Base-by-base conservation (phyloP, 805 yeast species). In the Schwanniomyces polymorphus region DNA sequence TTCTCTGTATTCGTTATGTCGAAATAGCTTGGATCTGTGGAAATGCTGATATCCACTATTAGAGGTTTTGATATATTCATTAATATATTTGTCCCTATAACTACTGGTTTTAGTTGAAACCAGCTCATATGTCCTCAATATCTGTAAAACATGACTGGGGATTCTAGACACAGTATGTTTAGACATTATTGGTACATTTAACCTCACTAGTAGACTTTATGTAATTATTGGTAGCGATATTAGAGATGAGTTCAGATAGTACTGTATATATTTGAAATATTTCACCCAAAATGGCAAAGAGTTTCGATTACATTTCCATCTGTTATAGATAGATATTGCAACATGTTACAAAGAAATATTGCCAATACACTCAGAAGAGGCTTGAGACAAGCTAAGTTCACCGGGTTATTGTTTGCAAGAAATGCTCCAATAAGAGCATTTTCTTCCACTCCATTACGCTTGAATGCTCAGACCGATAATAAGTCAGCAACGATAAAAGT, bases 401-500 rank as follows among this genome's bases (percentile, higher is more conserved):
- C 12, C 7, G 35, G 35, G 8, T 8, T 16, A 7, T 31, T 31
- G 7, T 6, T 10, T 12, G 3, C 35, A 3, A 31, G 35, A 31
- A 14, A 14, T 17, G 35, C 9, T 7, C 35, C 35, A 14, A 16
- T 31, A 3, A 31, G 35, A 16, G 21, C 35, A 31, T 31, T 31
- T 31, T 7, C 18, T 3, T 14, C 35, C 21, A 31, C 35, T 7
- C 21, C 35, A 16, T 31, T 31, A 10, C 21, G 35, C 21, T 31
- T 16, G 10, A 21, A 31, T 31, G 14, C 35, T 18, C 25, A 38
- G 26, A 44, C 29, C 27, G 23, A 33, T 10, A 17, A 29, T 31
- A 47, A 44, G 7, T 38, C 47, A n/a, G 59, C 57, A 5, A 35
- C 50, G 4, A 33, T 81, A 49, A 82, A 86, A 56, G 77, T 80